Percentiles rank a stretch among this genome's conserved stretches.
These are phyloP conservation scores for Termitomyces sp. DNA, from an alignment of 768 basidiomycete species.

Conservation along the genomic window DNA sequence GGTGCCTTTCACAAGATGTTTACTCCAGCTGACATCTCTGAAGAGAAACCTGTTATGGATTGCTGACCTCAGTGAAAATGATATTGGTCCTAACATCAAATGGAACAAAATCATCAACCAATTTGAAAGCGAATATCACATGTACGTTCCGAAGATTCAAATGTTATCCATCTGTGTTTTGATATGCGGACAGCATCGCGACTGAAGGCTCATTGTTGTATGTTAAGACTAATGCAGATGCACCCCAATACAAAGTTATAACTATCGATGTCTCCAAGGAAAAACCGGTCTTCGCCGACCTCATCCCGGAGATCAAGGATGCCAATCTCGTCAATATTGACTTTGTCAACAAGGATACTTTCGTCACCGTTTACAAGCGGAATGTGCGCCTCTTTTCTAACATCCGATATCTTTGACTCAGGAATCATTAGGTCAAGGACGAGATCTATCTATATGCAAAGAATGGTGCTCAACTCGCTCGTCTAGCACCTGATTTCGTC, in stretches of 20 bases:
- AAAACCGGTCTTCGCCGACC: slow-evolving; percentile 45
- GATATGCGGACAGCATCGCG: slow-evolving; percentile 42
- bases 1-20: slow-evolving; percentile 11
- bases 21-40: slow-evolving; percentile 1
- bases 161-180: slow-evolving; percentile 4
- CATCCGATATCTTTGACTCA: slow-evolving; percentile 4
- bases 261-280: slow-evolving; percentile 57
- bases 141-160: slow-evolving; percentile 40
- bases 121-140: slow-evolving; percentile 63
- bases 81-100: slow-evolving; percentile 60
- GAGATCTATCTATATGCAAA: slow-evolving; percentile 71
- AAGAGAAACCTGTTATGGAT: slow-evolving; percentile 79
- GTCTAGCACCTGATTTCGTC: slow-evolving; percentile 64
- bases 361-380: slow-evolving; percentile 65
- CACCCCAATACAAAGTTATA: slow-evolving; percentile 65
- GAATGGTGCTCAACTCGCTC: slow-evolving; percentile 48
- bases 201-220: slow-evolving; percentile 64
- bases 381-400: slow-evolving; percentile 46
- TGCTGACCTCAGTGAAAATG: slow-evolving; percentile 55
- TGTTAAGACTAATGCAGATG: slow-evolving; percentile 61
- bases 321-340: slow-evolving; percentile 54
- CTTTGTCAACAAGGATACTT: slow-evolving; percentile 48
- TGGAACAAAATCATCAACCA: slow-evolving; percentile 72
- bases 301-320: slow-evolving; percentile 67
- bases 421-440: slow-evolving; percentile 60